These are phyloP conservation scores for Parathielavia appendiculata DNA, from an alignment of 495 filamentous ascomycete genomes.

Conservation along the genomic window DNA sequence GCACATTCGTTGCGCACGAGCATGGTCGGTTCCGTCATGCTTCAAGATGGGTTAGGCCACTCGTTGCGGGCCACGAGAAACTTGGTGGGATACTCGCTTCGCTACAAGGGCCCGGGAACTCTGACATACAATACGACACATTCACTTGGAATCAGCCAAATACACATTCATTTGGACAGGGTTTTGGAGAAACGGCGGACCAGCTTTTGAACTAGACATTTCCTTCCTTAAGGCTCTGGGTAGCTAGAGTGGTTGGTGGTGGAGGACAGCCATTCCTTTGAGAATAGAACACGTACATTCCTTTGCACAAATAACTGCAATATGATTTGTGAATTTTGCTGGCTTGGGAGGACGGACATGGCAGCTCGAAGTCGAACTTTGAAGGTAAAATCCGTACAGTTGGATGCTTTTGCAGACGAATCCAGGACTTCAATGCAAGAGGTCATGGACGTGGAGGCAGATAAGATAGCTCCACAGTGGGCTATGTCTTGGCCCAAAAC, in stretches of 20 bases:
- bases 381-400: too few species aligned
- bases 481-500: too few species aligned
- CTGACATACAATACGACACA: background rate
- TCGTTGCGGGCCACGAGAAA: background rate
- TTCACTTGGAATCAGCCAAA: background rate
- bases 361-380: too few species aligned
- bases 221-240: slow-evolving; percentile 1
- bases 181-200: background rate
- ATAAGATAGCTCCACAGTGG: too few species aligned
- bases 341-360: too few species aligned
- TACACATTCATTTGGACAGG: slow-evolving; percentile 8
- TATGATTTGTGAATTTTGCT: background rate
- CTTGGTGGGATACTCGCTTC: background rate
- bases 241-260: slow-evolving; percentile 12
- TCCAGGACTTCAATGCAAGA: too few species aligned
- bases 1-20: background rate
- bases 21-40: background rate
- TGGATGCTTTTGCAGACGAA: too few species aligned
- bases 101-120: background rate
- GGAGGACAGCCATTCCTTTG: slow-evolving; percentile 17
- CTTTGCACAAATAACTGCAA: background rate
- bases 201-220: slow-evolving; percentile 13
- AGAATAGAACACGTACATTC: slow-evolving; percentile 1
- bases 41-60: background rate
- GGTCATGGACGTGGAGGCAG: too few species aligned